phyloP scores from a whole-genome alignment of 1,284 basidiomycete species.

The Puccinia novopanici region DNA sequence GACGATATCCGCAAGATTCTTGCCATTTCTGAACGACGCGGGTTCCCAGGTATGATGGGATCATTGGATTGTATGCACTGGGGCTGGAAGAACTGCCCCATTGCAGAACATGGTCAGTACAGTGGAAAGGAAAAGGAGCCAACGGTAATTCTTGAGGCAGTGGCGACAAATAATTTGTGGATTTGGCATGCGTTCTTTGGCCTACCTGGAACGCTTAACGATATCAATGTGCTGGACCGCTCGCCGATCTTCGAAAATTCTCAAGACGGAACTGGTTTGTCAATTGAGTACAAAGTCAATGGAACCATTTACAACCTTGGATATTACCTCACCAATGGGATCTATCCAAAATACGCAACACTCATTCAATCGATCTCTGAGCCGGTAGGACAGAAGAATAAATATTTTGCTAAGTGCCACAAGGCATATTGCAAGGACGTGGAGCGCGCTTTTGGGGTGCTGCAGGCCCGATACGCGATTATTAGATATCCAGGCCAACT shows the following conservation, averaged over 20 bases:
- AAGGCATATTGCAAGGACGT: constrained; percentile 17
- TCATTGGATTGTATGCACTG: constrained; percentile 27
- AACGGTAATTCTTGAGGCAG: constrained; percentile 3
- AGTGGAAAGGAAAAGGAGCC: constrained; percentile 26
- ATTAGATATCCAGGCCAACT: not conserved
- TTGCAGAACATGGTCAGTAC: constrained; percentile 2
- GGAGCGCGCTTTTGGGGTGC: constrained; percentile 21
- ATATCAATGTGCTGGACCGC: constrained; percentile 6
- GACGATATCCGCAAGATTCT: not conserved
- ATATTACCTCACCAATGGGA: constrained; percentile 17
- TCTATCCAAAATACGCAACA: constrained; percentile 7
- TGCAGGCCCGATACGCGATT: constrained; percentile 1
- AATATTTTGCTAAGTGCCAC: not conserved
- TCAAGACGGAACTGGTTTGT: not conserved
- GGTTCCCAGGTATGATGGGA: not conserved
- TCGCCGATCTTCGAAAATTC: not conserved
- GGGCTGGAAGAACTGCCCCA: constrained; percentile 28
- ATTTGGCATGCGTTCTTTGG: not conserved
- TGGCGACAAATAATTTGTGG: constrained; percentile 3
- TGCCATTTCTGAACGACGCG: not conserved
- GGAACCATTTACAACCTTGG: not conserved
- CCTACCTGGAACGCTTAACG: not conserved
- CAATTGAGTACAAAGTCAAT: not conserved
- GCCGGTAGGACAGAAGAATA: not conserved
- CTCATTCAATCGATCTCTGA: not conserved